Base-by-base conservation (phyloP, 2,329 filamentous ascomycete genomes). In the Ophiognomonia clavigignenti-juglandacearum region DNA sequence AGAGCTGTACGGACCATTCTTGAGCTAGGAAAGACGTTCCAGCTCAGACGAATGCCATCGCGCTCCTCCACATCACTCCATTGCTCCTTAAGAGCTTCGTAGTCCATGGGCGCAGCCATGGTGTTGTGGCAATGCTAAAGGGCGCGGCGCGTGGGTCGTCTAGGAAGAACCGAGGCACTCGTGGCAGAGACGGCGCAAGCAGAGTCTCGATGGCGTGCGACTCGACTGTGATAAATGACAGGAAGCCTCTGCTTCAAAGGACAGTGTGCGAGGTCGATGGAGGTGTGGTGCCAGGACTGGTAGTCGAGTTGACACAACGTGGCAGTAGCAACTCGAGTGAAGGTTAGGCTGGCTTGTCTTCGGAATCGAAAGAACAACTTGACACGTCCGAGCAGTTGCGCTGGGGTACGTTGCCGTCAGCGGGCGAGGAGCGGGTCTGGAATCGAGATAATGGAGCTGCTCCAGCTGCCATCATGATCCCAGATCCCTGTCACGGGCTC, bases 1-100 rank as follows among this genome's bases (percentile, higher is more conserved):
- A 37, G 42, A 27, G 35, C 36, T 29, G 47, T 46, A 71, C 78
- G 59, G 59, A 89, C 91, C 90, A 98, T 96, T 66, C 93, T 89
- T 62, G 92, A 92, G 74, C 91, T 96, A 41, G 93, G 93, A 63
- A 98, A 95, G 52, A 95, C 95, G 66, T 98, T 98, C 93, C 93
- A 98, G 71, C 92, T 96, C 56, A 98, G 78, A 54, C 93, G 85
- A 62, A 97, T 82, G 52, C 93, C 93, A 82, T 98, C 93, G 58
- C 88, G 84, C 63, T 98, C 93, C 74, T 98, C 93, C 50, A 95
- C 85, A 67, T 96, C 90, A 62, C 85, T 89, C 91, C 91, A 96
- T 73, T 92, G 86, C 70, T 96, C 91, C 73, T 96, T 96, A 57
- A 95, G 73, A 57, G 83, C 79, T 68, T 96, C 91, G 76, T 89